Evolutionary conservation across 805 yeast species (phyloP).

Genomic region (Ogataea methylovora): DNA sequence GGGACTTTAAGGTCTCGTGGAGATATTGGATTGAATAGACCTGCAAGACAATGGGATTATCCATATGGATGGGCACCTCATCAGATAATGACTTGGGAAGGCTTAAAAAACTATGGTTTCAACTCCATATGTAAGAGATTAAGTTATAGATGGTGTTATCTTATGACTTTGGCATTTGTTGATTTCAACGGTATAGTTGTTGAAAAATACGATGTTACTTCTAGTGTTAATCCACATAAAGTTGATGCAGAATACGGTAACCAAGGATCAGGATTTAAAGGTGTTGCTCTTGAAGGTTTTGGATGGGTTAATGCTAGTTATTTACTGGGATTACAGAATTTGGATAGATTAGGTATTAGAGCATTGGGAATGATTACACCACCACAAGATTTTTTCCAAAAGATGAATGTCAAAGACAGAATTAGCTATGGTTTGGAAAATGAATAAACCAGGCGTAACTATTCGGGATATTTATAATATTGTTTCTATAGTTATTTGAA

Average conservation of each 20-base stretch:
- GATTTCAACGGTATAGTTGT: slow-evolving; percentile 92
- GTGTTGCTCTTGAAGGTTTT: slow-evolving; percentile 93
- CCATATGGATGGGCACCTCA: slow-evolving; percentile 99
- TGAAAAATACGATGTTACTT: slow-evolving; percentile 88
- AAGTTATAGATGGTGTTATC: slow-evolving; percentile 80
- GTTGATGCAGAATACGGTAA: slow-evolving; percentile 97
- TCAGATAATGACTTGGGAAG: slow-evolving; percentile 91
- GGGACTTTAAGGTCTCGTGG: slow-evolving; percentile 77
- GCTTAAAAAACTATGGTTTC: slow-evolving; percentile 67
- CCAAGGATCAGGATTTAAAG: slow-evolving; percentile 88
- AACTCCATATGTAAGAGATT: slow-evolving; percentile 57
- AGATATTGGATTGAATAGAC: slow-evolving; percentile 56
- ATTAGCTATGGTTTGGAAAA: slow-evolving; percentile 24
- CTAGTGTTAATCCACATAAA: slow-evolving; percentile 75
- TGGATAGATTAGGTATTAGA: slow-evolving; percentile 60
- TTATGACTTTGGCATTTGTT: slow-evolving; percentile 85
- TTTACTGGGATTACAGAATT: slow-evolving; percentile 59
- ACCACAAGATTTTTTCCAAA: slow-evolving; percentile 53
- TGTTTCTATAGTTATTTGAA: too few species aligned
- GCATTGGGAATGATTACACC: slow-evolving; percentile 76
- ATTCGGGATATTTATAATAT: too few species aligned
- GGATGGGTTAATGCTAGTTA: slow-evolving; percentile 97
- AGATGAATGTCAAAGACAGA: slow-evolving; percentile 36
- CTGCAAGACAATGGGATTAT: slow-evolving; percentile 96
- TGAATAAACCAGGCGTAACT: too few species aligned